Base-by-base conservation (phyloP, 208 protist genomes). In the Trypanosoma lewisi region DNA sequence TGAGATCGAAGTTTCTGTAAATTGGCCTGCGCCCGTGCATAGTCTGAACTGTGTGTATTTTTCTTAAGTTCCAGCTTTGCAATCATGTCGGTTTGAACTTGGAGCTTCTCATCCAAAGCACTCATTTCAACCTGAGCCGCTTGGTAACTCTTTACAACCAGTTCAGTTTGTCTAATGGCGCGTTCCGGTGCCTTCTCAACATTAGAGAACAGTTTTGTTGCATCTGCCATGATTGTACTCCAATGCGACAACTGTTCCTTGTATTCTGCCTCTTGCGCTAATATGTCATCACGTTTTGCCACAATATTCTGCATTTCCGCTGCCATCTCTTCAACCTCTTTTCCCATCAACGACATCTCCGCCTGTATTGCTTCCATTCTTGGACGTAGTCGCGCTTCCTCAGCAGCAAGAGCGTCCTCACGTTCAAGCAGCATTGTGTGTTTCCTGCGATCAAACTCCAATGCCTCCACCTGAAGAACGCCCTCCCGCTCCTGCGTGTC, bases 401-500 rank as follows among this genome's bases (percentile, higher is more conserved):
- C 92, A 16, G 91, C 87, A 9, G 91, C 91, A 14, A 94, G 45
- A 28, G 87, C 86, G 53, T 95, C 89, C 70, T 97, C 86, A 12
- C 88, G 82, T 67, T 97, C 92, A 7, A 93, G 77, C 21, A 91
- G 70, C 41, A 96, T 65, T 36, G 83, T 88, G 67, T 93, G 86
- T 70, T 94, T 94, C 60, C 82, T 83, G 0, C 92, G 83, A 50
- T 97, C 92, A 66, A 89, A 87, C 76, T 97, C 89, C 3, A 96
- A 63, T n/a, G 82, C 85, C 78, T 97, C 89, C 27, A 97, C 89
- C 61, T 95, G 88, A 34, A 96, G 68, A 25, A 97, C 90, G 39
- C 84, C 90, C 54, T 97, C 89, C n/a, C 86, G 81, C 73, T 97
- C 87, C 50, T 95, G 84, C 14, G 82, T 81, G 12, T 76, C 75